Conservation (phyloP, 2,329 filamentous ascomycete genomes). For the Aspergillus vadensis region DNA sequence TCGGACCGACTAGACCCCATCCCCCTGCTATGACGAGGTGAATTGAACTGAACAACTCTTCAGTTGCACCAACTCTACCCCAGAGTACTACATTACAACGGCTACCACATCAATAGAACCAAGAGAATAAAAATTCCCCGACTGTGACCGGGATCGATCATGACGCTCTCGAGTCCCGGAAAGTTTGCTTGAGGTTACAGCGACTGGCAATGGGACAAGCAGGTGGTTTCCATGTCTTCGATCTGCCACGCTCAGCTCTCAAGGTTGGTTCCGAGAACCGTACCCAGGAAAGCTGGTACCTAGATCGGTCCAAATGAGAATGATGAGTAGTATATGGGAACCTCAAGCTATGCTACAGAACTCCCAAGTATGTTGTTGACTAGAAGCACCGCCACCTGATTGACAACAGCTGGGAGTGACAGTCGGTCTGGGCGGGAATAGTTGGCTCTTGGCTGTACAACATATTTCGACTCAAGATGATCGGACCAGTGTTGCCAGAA, state of each 20-base stretch:
- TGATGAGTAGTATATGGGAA: slow-evolving; percentile 1
- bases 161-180: slow-evolving; percentile 18
- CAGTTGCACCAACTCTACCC: not conserved
- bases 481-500: not conserved
- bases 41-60: not conserved
- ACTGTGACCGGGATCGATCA: slow-evolving; percentile 4
- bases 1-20: not conserved
- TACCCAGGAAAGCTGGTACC: slow-evolving; percentile 4
- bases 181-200: not conserved
- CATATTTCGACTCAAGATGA: not conserved
- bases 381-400: not conserved
- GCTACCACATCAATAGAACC: slow-evolving; percentile 3
- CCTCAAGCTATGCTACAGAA: not conserved
- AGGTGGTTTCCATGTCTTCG: not conserved
- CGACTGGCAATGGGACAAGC: not conserved
- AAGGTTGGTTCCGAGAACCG: not conserved
- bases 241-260: not conserved
- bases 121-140: not conserved
- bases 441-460: slow-evolving; percentile 21
- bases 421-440: slow-evolving; percentile 16
- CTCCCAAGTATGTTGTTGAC: not conserved
- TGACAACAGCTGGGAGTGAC: slow-evolving; percentile 2
- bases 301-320: slow-evolving; percentile 5
- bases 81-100: slow-evolving; percentile 6
- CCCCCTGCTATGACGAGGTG: not conserved